Evolutionary conservation across 176 grass and related monocot species (phyloP).

Genomic region (Avena insularis): DNA sequence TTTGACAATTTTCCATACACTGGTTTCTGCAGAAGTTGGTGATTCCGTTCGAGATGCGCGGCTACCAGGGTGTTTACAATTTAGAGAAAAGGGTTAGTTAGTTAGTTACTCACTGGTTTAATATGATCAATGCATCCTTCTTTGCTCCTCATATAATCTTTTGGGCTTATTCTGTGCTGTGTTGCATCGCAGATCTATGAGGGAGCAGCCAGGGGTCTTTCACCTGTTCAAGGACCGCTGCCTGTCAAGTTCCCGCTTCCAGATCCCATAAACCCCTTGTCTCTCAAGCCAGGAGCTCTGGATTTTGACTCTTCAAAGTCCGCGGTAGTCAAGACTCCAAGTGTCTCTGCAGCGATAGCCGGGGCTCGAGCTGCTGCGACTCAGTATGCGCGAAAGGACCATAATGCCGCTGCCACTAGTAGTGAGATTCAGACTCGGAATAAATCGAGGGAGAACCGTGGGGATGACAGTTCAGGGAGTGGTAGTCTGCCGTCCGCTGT

Average conservation of each 20-base stretch:
- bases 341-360: slow-evolving; percentile 68
- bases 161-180: background rate
- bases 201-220: slow-evolving; percentile 75
- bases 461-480: slow-evolving; percentile 20
- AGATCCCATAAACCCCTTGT: slow-evolving; percentile 54
- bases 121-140: background rate
- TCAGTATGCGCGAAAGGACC: slow-evolving; percentile 68
- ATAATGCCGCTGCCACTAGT: background rate
- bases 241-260: slow-evolving; percentile 88
- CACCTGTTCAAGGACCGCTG: slow-evolving; percentile 62
- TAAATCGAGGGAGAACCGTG: background rate
- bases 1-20: background rate
- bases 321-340: slow-evolving; percentile 41
- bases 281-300: slow-evolving; percentile 67
- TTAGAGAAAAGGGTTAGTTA: slow-evolving; percentile 64
- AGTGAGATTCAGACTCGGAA: slow-evolving; percentile 13
- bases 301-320: slow-evolving; percentile 37
- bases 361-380: slow-evolving; percentile 69
- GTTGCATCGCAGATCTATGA: slow-evolving; percentile 60
- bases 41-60: slow-evolving; percentile 91
- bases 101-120: slow-evolving; percentile 28
- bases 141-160: background rate
- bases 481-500: background rate
- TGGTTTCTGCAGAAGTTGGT: slow-evolving; percentile 61
- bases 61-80: slow-evolving; percentile 86